Conservation (phyloP, 805 yeast genomes). For the Sugiyamaella lignohabitans region DNA sequence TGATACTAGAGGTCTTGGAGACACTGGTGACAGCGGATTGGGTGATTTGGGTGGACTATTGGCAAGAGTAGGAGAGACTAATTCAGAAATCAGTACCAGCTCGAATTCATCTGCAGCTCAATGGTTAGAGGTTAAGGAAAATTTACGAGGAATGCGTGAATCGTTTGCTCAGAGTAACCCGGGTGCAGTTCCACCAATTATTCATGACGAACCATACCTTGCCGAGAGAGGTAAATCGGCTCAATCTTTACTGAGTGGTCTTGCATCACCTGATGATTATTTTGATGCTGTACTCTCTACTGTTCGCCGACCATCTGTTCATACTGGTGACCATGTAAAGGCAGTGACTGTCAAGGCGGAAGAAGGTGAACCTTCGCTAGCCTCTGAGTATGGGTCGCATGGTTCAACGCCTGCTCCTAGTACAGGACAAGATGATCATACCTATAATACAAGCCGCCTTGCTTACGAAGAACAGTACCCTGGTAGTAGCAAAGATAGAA, state of each 20-base stretch:
- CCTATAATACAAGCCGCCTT: too few species aligned
- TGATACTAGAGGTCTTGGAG: too few species aligned
- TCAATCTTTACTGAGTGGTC: conserved; percentile 15
- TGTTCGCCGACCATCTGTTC: conserved; percentile 19
- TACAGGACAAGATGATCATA: too few species aligned
- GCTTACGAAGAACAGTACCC: too few species aligned
- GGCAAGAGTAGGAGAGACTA: too few species aligned
- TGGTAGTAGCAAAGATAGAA: too few species aligned
- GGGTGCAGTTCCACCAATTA: conserved; percentile 3
- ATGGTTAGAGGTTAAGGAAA: conserved; percentile 20
- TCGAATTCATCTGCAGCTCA: too few species aligned
- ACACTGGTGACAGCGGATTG: too few species aligned
- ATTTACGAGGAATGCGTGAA: conserved; percentile 16
- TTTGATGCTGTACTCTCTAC: conserved; percentile 12
- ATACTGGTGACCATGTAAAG: conserved; percentile 22
- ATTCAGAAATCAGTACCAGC: too few species aligned
- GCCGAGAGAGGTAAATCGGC: conserved; percentile 7
- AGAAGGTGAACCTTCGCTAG: neutral
- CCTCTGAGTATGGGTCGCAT: conserved; percentile 2
- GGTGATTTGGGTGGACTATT: too few species aligned
- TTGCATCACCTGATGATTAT: conserved; percentile 17
- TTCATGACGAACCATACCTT: conserved; percentile 4
- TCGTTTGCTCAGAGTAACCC: conserved; percentile 3
- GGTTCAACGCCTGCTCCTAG: too few species aligned
- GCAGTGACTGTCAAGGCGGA: conserved; percentile 13